These are phyloP conservation scores for Aspergillus novoparasiticus DNA, from an alignment of 2,329 filamentous ascomycete species.

Conservation along the genomic window DNA sequence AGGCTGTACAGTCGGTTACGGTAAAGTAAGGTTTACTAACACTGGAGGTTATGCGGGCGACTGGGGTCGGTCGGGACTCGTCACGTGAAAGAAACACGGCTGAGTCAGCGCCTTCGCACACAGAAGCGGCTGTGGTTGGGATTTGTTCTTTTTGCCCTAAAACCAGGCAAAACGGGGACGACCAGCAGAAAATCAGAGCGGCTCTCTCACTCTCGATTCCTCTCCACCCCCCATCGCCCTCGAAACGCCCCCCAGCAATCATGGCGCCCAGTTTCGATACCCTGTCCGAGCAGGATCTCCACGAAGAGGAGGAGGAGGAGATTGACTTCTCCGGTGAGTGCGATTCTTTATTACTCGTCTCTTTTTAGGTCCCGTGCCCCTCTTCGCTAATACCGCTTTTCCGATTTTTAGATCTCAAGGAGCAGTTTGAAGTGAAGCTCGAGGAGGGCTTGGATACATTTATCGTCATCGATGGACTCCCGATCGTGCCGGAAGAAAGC, in stretches of 20 bases:
- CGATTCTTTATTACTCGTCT: conserved; percentile 15
- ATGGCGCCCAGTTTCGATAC: conserved; percentile 96
- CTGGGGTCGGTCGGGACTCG: conserved; percentile 3
- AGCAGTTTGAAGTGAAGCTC: conserved; percentile 92
- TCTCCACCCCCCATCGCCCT: conserved; percentile 23
- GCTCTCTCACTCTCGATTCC: conserved; percentile 26
- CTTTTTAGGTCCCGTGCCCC: conserved; percentile 26
- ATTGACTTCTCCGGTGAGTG: conserved; percentile 77
- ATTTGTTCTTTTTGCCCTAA: conserved; percentile 40
- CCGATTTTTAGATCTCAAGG: conserved; percentile 68
- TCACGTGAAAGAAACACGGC: background rate
- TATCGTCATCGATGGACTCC: conserved; percentile 92
- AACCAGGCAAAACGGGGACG: conserved; percentile 27
- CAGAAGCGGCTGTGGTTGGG: conserved; percentile 34
- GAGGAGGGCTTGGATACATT: conserved; percentile 97
- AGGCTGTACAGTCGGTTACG: conserved; percentile 12
- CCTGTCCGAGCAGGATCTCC: conserved; percentile 87
- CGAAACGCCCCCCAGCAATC: conserved; percentile 48
- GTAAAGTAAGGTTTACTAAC: conserved; percentile 10
- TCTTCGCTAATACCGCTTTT: conserved; percentile 25
- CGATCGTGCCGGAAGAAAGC: conserved; percentile 83
- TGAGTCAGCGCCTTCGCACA: conserved; percentile 28
- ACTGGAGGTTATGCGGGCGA: conserved; percentile 10
- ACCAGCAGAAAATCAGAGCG: conserved; percentile 35
- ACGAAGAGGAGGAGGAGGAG: conserved; percentile 87